phyloP scores from a whole-genome alignment of 148 eudicot genomes.

The Cornus kousa region DNA sequence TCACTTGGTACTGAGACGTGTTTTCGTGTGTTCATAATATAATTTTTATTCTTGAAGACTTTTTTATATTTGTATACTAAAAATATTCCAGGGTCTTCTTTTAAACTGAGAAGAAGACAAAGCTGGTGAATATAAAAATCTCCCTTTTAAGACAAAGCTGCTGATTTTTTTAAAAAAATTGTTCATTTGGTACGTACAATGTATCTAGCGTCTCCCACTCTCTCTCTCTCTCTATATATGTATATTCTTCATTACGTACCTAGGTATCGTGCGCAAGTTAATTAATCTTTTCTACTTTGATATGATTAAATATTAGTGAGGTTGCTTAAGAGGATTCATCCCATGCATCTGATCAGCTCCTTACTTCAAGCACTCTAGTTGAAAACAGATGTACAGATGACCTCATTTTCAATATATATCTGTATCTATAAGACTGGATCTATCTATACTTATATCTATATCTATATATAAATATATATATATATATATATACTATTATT shows the following conservation, averaged over 20 bases:
- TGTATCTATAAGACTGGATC: too few relatives aligned
- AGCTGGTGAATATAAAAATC: slow-evolving; percentile 10
- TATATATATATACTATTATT: too few relatives aligned
- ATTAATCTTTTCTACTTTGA: not conserved
- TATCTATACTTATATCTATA: too few relatives aligned
- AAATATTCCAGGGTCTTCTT: not conserved
- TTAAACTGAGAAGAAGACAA: slow-evolving; percentile 8
- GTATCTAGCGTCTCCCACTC: not conserved
- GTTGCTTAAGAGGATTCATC: too few relatives aligned
- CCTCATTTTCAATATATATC: not conserved
- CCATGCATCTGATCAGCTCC: not conserved
- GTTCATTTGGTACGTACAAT: slow-evolving; percentile 1
- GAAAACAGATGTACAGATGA: not conserved
- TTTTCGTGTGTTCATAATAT: not conserved
- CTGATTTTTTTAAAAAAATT: not conserved
- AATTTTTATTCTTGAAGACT: not conserved
- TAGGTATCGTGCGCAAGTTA: not conserved
- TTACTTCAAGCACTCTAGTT: not conserved
- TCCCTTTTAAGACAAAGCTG: slow-evolving; percentile 7
- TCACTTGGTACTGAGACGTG: not conserved
- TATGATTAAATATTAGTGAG: too few relatives aligned
- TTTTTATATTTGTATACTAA: not conserved
- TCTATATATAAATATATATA: too few relatives aligned
- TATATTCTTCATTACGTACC: not conserved
- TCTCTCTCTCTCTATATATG: not conserved